Conservation (phyloP, 1,284 basidiomycete genomes). For the Fomitopsis palustris region DNA sequence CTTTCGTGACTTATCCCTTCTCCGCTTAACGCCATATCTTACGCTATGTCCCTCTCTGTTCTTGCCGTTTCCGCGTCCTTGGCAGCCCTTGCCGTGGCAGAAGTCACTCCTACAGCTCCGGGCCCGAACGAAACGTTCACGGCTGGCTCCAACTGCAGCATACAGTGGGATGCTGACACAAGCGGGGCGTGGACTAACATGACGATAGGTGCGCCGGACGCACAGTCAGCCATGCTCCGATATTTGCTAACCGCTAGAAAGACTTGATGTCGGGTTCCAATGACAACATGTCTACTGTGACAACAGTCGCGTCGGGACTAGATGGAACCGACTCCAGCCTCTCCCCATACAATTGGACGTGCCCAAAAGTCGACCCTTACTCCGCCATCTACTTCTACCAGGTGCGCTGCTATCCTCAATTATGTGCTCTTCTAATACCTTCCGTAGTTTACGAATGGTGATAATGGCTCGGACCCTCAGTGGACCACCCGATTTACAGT, state of each 20-base stretch:
- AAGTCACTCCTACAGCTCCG: constrained; percentile 35
- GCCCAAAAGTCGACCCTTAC: constrained; percentile 36
- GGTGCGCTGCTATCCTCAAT: constrained; percentile 19
- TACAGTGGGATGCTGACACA: constrained; percentile 29
- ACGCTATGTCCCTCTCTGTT: constrained; percentile 6
- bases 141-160: constrained; percentile 30
- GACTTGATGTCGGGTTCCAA: constrained; percentile 40
- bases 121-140: constrained; percentile 34
- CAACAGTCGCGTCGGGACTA: constrained; percentile 26
- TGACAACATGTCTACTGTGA: constrained; percentile 33
- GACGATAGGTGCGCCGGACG: constrained; percentile 30
- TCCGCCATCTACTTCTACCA: constrained; percentile 40
- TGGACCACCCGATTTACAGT: constrained; percentile 42
- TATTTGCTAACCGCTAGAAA: constrained; percentile 8
- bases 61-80: constrained; percentile 9
- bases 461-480: constrained; percentile 21
- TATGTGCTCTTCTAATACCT: too few relatives aligned
- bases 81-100: constrained; percentile 16
- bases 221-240: neutral
- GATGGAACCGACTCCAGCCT: constrained; percentile 33
- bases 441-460: constrained; percentile 31
- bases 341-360: constrained; percentile 35
- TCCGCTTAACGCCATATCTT: constrained; percentile 2
- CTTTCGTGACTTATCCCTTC: neutral
- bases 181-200: constrained; percentile 34